Evolutionary conservation across 202 grass and related monocot species (phyloP).

Genomic region (Hordeum pubiflorum): DNA sequence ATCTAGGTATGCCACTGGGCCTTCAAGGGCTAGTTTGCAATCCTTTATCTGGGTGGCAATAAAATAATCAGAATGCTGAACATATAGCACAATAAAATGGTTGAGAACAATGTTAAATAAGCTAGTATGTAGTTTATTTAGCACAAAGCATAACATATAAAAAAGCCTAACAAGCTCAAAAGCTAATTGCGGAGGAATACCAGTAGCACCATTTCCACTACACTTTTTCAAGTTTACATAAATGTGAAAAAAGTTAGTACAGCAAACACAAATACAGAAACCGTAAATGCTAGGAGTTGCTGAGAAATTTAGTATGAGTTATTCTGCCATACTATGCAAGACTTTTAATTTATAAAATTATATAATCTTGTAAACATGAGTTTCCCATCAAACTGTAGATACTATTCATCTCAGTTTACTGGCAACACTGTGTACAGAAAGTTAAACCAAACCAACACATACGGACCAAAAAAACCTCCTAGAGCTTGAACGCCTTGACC

Average conservation of each 20-base stretch:
- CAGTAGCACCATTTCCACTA: neutral
- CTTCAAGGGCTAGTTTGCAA: conserved; percentile 78
- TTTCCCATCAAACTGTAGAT: neutral
- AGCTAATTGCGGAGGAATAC: conserved; percentile 4
- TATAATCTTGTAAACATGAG: neutral
- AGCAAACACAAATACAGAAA: neutral
- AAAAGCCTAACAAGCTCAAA: neutral
- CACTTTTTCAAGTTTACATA: conserved; percentile 4
- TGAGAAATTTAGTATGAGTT: neutral
- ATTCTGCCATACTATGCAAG: neutral
- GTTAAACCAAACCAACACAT: neutral
- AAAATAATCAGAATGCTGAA: conserved; percentile 10
- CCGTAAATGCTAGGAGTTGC: neutral
- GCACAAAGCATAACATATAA: neutral
- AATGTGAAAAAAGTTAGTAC: neutral
- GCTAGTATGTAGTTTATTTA: neutral
- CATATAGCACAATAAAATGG: conserved; percentile 4
- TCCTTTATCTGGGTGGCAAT: conserved; percentile 49
- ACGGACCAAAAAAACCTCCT: neutral
- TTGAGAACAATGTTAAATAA: neutral
- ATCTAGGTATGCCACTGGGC: conserved; percentile 46
- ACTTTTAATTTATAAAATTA: neutral
- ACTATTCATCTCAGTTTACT: neutral
- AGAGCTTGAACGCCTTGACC: neutral
- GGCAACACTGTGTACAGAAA: neutral